Evolutionary conservation across 1,139 yeast genomes (phyloP).

Genomic region (Saccharomyces hybrid): DNA sequence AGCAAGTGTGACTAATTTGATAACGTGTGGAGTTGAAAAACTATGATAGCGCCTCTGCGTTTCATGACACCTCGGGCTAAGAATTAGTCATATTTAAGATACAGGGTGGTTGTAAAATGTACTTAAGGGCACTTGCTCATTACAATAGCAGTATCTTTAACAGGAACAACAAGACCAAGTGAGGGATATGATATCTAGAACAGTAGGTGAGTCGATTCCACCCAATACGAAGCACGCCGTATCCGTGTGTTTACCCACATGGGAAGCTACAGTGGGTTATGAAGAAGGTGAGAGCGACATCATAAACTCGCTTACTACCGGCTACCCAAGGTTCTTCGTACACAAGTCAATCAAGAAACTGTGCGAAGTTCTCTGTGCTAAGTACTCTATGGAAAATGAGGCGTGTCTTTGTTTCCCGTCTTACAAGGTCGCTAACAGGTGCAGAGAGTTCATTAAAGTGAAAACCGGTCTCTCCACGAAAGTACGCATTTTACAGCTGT

Average conservation of each 20-base stretch:
- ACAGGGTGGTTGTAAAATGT: not conserved
- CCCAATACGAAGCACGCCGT: constrained; percentile 88
- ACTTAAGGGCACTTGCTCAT: no score
- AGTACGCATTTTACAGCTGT: constrained; percentile 69
- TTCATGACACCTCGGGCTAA: not conserved
- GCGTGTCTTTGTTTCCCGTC: constrained; percentile 62
- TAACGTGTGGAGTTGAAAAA: not conserved
- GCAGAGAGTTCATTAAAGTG: constrained; percentile 63
- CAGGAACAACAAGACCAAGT: constrained; percentile 15
- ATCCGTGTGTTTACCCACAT: constrained; percentile 86
- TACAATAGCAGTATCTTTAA: no score
- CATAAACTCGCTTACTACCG: constrained; percentile 66
- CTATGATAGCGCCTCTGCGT: constrained; percentile 4
- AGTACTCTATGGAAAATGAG: constrained; percentile 70
- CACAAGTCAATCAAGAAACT: constrained; percentile 64
- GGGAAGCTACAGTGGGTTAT: constrained; percentile 83
- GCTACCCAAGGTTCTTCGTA: constrained; percentile 84
- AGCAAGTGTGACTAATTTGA: not conserved
- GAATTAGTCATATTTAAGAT: not conserved
- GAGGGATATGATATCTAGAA: constrained; percentile 40
- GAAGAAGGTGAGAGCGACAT: constrained; percentile 89
- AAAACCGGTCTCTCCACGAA: constrained; percentile 14
- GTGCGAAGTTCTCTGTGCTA: constrained; percentile 37
- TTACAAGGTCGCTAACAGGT: constrained; percentile 69
- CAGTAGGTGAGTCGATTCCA: constrained; percentile 77